phyloP scores from a whole-genome alignment of 140 eudicot species.

The Flaveria floridana region DNA sequence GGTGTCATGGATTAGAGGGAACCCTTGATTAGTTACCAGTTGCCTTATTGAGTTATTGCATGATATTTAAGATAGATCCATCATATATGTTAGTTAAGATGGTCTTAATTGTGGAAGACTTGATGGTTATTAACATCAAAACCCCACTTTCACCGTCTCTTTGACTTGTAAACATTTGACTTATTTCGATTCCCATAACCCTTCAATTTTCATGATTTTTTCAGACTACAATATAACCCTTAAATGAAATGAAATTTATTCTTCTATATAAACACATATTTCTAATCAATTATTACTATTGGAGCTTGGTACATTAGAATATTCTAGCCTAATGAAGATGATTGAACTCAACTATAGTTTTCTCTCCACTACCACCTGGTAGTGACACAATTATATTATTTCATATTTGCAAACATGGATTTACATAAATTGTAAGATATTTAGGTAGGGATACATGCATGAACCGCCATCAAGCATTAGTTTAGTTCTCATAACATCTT shows the following conservation, averaged over 20 bases:
- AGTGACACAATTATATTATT: background rate
- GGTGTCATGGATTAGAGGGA: background rate
- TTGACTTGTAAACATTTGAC: background rate
- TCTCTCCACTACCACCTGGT: background rate
- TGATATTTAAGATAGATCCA: background rate
- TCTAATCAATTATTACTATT: background rate
- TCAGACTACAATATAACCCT: background rate
- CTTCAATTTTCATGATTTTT: background rate
- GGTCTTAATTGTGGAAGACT: background rate
- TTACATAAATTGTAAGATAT: background rate
- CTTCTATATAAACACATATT: background rate
- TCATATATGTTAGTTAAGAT: background rate
- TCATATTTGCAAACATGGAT: background rate
- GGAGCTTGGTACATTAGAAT: background rate
- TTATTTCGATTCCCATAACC: background rate
- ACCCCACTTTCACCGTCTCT: background rate
- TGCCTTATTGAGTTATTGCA: background rate
- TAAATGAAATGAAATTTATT: background rate
- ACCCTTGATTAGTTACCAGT: background rate
- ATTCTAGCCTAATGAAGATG: background rate
- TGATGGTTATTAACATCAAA: background rate
- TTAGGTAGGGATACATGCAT: background rate
- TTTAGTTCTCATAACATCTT: background rate
- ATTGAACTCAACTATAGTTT: constrained; percentile 4
- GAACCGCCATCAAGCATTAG: background rate